Evolutionary conservation across 1,139 yeast species (phyloP).

Genomic region (Wickerhamiella infanticola): DNA sequence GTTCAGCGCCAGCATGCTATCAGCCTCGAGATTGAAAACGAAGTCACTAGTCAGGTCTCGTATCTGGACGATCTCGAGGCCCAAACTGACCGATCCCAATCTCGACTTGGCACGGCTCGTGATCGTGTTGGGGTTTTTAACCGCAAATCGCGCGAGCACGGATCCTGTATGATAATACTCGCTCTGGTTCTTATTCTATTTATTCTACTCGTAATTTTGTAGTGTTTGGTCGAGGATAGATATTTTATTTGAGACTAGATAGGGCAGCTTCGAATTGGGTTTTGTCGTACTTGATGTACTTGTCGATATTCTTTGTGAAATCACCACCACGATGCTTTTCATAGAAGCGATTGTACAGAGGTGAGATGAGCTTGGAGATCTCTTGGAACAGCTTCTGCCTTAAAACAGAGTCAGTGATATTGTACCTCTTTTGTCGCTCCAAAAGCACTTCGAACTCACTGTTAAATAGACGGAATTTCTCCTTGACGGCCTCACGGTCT

Average conservation of each 20-base stretch:
- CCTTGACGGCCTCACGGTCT: slow-evolving; percentile 74
- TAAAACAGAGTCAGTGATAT: slow-evolving; percentile 50
- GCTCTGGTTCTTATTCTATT: slow-evolving; percentile 44
- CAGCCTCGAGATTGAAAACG: slow-evolving; percentile 49
- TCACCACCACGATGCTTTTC: slow-evolving; percentile 59
- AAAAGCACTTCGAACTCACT: slow-evolving; percentile 67
- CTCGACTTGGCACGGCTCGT: slow-evolving; percentile 39
- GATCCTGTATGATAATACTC: slow-evolving; percentile 57
- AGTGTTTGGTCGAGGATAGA: not conserved
- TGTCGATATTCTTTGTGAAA: slow-evolving; percentile 53
- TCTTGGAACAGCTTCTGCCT: slow-evolving; percentile 48
- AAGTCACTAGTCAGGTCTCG: slow-evolving; percentile 53
- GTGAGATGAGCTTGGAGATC: slow-evolving; percentile 50
- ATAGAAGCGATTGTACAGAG: slow-evolving; percentile 71
- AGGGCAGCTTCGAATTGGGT: slow-evolving; percentile 38
- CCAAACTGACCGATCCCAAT: slow-evolving; percentile 42
- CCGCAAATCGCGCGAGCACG: slow-evolving; percentile 46
- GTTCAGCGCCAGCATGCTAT: slow-evolving; percentile 50
- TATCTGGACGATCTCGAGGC: slow-evolving; percentile 55
- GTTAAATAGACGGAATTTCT: slow-evolving; percentile 68
- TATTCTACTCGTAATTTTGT: slow-evolving; percentile 36
- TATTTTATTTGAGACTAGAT: slow-evolving; percentile 20
- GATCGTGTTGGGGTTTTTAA: slow-evolving; percentile 40
- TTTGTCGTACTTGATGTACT: slow-evolving; percentile 62
- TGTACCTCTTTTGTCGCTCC: slow-evolving; percentile 44